A percentile compares a stretch with the other conserved stretches of the same genome.
These are phyloP conservation scores for Pyrenophora graminea DNA, from an alignment of 2,329 filamentous ascomycete genomes.

Conservation along the genomic window DNA sequence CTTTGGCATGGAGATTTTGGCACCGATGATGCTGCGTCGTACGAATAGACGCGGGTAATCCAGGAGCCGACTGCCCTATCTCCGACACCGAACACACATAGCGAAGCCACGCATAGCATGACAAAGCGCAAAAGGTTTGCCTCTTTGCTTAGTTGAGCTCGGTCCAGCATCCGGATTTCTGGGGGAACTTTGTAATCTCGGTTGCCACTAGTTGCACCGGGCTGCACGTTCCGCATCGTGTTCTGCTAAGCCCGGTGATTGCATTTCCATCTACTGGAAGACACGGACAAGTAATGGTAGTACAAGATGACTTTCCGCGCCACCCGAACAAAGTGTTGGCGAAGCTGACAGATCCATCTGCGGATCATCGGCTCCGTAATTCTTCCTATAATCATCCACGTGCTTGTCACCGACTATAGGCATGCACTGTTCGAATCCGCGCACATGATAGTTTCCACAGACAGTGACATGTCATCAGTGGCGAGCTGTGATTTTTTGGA, in stretches of 20 bases:
- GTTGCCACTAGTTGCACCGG: slow-evolving; percentile 21
- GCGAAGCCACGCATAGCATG: slow-evolving; percentile 7
- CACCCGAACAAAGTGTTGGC: slow-evolving; percentile 18
- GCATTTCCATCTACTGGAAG: slow-evolving; percentile 13
- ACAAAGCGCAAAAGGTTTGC: background rate
- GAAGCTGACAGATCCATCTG: slow-evolving; percentile 22
- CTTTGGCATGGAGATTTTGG: background rate
- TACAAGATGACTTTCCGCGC: slow-evolving; percentile 19
- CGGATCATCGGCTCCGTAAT: slow-evolving; percentile 6
- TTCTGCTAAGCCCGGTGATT: slow-evolving; percentile 16
- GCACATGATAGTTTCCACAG: slow-evolving; percentile 20
- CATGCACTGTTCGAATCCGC: slow-evolving; percentile 17
- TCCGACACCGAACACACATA: slow-evolving; percentile 18
- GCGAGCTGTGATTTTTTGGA: too few relatives aligned
- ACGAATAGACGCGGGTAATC: background rate
- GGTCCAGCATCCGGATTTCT: slow-evolving; percentile 7
- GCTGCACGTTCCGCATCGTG: slow-evolving; percentile 14
- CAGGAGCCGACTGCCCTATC: slow-evolving; percentile 18
- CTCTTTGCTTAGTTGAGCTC: background rate
- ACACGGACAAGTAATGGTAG: slow-evolving; percentile 17
- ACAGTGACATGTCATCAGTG: background rate
- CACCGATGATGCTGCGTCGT: background rate
- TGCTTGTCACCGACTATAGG: slow-evolving; percentile 13
- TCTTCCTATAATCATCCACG: slow-evolving; percentile 9
- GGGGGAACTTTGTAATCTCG: slow-evolving; percentile 17